Evolutionary conservation across 345 rosid genomes (phyloP).

Genomic region (Melaleuca quinquenervia): DNA sequence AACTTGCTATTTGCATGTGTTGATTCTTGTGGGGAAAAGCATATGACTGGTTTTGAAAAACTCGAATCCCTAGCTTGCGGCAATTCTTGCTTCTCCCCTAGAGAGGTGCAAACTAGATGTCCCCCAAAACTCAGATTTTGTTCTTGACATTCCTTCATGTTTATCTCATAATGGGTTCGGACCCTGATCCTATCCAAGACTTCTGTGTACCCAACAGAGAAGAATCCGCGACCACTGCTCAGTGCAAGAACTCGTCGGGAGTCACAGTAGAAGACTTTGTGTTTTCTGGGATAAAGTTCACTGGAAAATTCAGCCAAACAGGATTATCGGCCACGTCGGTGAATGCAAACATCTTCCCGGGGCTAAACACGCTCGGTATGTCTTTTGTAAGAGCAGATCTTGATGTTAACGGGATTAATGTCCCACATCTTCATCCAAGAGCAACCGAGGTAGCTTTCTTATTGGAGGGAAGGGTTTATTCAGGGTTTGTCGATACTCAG

Average conservation of each 20-base stretch:
- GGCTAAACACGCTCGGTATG: constrained; percentile 60
- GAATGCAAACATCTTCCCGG: constrained; percentile 50
- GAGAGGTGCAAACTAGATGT: not conserved
- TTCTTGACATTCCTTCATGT: constrained; percentile 6
- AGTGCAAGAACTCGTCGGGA: constrained; percentile 59
- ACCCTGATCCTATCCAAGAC: constrained; percentile 75
- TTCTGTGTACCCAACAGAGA: constrained; percentile 40
- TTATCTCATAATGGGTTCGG: constrained; percentile 33
- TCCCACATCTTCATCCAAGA: constrained; percentile 78
- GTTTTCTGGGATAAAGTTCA: constrained; percentile 46
- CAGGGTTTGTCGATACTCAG: constrained; percentile 64
- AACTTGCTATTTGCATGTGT: not conserved
- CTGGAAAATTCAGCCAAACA: constrained; percentile 34
- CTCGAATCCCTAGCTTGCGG: not conserved
- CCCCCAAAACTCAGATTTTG: not conserved
- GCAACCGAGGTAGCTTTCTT: constrained; percentile 63
- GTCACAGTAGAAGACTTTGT: constrained; percentile 54
- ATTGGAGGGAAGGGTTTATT: constrained; percentile 51
- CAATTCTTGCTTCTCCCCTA: not conserved
- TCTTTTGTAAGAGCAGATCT: constrained; percentile 73
- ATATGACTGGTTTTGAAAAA: no score
- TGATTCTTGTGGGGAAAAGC: not conserved
- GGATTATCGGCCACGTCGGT: constrained; percentile 56
- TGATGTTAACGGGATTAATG: constrained; percentile 48
- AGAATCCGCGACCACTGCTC: constrained; percentile 3